Evolutionary conservation across 2,329 filamentous ascomycete species (phyloP).

Genomic region (Clonostachys rosea): DNA sequence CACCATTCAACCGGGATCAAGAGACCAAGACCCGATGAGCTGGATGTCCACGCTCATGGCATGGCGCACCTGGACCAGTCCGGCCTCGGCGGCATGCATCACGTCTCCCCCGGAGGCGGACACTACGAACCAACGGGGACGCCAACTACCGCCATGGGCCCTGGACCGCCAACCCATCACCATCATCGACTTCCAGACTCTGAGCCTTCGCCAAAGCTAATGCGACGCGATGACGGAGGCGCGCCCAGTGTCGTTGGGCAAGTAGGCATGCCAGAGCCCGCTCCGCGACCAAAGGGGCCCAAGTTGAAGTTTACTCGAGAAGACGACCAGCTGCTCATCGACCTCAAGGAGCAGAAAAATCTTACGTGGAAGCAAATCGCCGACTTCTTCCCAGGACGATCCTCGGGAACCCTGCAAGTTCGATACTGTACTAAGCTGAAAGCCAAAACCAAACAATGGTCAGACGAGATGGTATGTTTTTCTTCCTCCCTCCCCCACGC

Average conservation of each 20-base stretch:
- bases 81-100: slow-evolving; percentile 51
- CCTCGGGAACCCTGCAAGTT: slow-evolving; percentile 86
- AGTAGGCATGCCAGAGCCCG: slow-evolving; percentile 81
- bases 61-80: slow-evolving; percentile 48
- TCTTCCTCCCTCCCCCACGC: not conserved
- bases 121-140: slow-evolving; percentile 40
- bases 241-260: slow-evolving; percentile 84
- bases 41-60: slow-evolving; percentile 48
- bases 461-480: slow-evolving; percentile 76
- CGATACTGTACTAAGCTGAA: slow-evolving; percentile 94
- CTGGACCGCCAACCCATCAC: slow-evolving; percentile 61
- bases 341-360: slow-evolving; percentile 91
- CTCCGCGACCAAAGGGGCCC: slow-evolving; percentile 74
- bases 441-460: slow-evolving; percentile 91
- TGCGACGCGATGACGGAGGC: slow-evolving; percentile 57
- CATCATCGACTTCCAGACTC: slow-evolving; percentile 78
- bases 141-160: slow-evolving; percentile 12
- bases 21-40: slow-evolving; percentile 51
- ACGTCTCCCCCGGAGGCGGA: slow-evolving; percentile 43
- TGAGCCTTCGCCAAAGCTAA: slow-evolving; percentile 63
- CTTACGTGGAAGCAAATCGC: slow-evolving; percentile 97
- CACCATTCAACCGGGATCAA: slow-evolving; percentile 34
- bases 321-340: slow-evolving; percentile 82
- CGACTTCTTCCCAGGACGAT: slow-evolving; percentile 89
- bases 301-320: slow-evolving; percentile 94